Conservation (phyloP, 2,329 filamentous ascomycete genomes). For the Aspergillus ochraceus region DNA sequence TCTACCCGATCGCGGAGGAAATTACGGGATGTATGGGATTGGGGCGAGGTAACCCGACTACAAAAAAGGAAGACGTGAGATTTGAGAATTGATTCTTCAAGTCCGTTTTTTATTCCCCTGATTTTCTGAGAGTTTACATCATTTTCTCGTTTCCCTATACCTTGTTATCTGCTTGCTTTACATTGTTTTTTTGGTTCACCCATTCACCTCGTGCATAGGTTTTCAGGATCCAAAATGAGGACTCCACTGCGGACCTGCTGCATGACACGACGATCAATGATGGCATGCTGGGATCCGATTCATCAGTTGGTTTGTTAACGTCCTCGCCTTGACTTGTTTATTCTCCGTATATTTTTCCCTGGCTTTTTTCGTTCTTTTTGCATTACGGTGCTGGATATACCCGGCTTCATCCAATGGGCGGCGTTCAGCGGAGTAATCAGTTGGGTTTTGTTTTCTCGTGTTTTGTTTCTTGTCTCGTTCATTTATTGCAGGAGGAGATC, state of each 20-base stretch:
- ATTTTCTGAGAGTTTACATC: not conserved
- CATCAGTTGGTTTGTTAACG: slow-evolving; percentile 4
- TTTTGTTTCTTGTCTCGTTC: slow-evolving; percentile 3
- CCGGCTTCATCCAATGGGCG: slow-evolving; percentile 45
- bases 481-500: slow-evolving; percentile 6
- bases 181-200: slow-evolving; percentile 11
- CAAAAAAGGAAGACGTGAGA: not conserved
- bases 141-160: slow-evolving; percentile 11
- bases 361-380: slow-evolving; percentile 21
- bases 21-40: slow-evolving; percentile 48
- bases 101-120: slow-evolving; percentile 10
- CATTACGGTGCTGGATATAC: slow-evolving; percentile 52
- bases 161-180: slow-evolving; percentile 13
- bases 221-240: slow-evolving; percentile 20
- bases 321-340: slow-evolving; percentile 18
- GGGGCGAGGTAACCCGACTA: slow-evolving; percentile 36
- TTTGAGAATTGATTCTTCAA: not conserved
- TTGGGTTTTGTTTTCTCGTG: slow-evolving; percentile 4
- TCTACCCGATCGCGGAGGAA: slow-evolving; percentile 41
- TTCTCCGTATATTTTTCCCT: slow-evolving; percentile 35
- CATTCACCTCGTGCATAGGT: slow-evolving; percentile 20
- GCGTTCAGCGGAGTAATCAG: slow-evolving; percentile 30
- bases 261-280: slow-evolving; percentile 7
- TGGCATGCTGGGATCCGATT: slow-evolving; percentile 3
- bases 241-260: slow-evolving; percentile 9